These are phyloP conservation scores for Ilyonectria destructans DNA, from an alignment of 2,329 filamentous ascomycete genomes.

Conservation along the genomic window DNA sequence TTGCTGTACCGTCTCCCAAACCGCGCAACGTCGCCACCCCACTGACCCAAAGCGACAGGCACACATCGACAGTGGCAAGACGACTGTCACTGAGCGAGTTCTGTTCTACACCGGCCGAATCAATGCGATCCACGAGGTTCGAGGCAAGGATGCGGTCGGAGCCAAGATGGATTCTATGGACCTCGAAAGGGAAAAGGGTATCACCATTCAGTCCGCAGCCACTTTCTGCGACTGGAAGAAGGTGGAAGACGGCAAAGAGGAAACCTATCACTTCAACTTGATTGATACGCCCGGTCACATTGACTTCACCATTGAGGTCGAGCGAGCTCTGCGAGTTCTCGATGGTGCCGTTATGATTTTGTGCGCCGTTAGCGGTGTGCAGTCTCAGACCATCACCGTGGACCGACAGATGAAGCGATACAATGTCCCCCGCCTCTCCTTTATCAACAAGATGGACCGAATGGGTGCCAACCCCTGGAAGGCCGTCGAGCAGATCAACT, in stretches of 20 bases:
- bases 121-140: conserved; percentile 96
- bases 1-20: conserved; percentile 76
- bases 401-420: conserved; percentile 99
- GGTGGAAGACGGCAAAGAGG: conserved; percentile 85
- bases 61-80: conserved; percentile 99
- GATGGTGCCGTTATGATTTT: conserved; percentile 99
- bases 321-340: conserved; percentile 92
- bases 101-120: conserved; percentile 99
- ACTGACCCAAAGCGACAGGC: conserved; percentile 69
- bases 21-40: conserved; percentile 1
- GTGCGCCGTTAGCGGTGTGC: conserved; percentile 96
- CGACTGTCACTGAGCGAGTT: conserved; percentile 95
- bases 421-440: conserved; percentile 94
- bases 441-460: conserved; percentile 99
- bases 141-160: conserved; percentile 93
- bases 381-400: conserved; percentile 98
- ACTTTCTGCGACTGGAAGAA: conserved; percentile 99
- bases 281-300: conserved; percentile 99
- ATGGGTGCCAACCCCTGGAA: conserved; percentile 99
- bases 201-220: conserved; percentile 98
- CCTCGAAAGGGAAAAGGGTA: conserved; percentile 96
- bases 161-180: conserved; percentile 99
- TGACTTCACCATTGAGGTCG: conserved; percentile 99
- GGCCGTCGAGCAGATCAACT: conserved; percentile 96
- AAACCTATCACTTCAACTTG: conserved; percentile 97